Conservation (phyloP, 495 filamentous ascomycete species). For the Penicillium fimorum region DNA sequence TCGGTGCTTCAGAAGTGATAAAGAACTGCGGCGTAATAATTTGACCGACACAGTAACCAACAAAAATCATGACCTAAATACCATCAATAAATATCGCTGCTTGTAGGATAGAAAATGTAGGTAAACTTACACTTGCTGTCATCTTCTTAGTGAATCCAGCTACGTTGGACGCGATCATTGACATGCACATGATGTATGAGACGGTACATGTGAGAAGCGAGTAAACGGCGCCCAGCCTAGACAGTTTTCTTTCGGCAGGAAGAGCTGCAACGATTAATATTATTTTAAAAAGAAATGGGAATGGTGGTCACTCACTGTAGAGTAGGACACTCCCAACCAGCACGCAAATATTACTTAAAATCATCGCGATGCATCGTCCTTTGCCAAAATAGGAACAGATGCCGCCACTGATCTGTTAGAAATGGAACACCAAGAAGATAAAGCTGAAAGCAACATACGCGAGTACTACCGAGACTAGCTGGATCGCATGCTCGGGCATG, state of each 20-base stretch:
- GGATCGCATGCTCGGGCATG: conserved; percentile 17
- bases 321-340: conserved; percentile 12
- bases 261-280: too few species aligned
- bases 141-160: conserved; percentile 33
- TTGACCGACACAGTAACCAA: conserved; percentile 29
- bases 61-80: conserved; percentile 23
- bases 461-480: conserved; percentile 1
- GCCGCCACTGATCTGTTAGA: not conserved
- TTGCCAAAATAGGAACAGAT: not conserved
- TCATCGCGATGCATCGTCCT: conserved; percentile 9
- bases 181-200: conserved; percentile 28
- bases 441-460: not conserved
- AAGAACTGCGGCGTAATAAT: conserved; percentile 34
- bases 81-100: not conserved
- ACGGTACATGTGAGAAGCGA: conserved; percentile 4
- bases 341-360: conserved; percentile 7
- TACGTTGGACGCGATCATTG: conserved; percentile 30
- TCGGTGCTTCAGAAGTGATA: conserved; percentile 22
- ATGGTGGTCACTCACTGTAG: conserved; percentile 1
- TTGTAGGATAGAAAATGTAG: too few species aligned
- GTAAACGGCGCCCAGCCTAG: too few species aligned
- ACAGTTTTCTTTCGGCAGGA: too few species aligned
- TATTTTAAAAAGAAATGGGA: too few species aligned
- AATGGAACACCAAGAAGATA: too few species aligned
- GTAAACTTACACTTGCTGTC: conserved; percentile 13